phyloP scores from a whole-genome alignment of 2,329 filamentous ascomycete species.

The Ophiostoma triangulosporum region DNA sequence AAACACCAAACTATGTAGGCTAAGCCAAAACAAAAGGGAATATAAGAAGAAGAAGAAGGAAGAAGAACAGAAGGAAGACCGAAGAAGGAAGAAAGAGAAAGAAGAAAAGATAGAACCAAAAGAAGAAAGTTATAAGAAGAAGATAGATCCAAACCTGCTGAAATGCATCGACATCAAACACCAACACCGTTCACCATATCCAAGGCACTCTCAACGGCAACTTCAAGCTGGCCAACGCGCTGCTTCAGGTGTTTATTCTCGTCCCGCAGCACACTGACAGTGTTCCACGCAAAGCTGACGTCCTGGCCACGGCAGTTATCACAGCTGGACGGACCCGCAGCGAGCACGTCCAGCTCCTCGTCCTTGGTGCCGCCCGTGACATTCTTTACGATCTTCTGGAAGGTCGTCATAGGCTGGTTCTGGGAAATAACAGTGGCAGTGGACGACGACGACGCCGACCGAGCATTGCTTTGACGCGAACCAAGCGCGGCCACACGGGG shows the following conservation, averaged over 20 bases:
- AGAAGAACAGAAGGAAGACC: not conserved
- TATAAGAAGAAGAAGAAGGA: not conserved
- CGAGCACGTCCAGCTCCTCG: constrained; percentile 14
- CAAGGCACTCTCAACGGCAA: constrained; percentile 45
- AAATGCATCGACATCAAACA: constrained; percentile 24
- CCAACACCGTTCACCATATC: constrained; percentile 44
- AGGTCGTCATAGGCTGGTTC: constrained; percentile 28
- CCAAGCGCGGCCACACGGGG: constrained; percentile 14
- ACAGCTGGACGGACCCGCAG: constrained; percentile 24
- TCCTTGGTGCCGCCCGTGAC: constrained; percentile 24
- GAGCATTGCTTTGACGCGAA: not conserved
- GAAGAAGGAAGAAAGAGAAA: constrained; percentile 1
- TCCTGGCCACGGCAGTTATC: constrained; percentile 45
- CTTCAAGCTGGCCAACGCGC: constrained; percentile 44
- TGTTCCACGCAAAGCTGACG: constrained; percentile 49
- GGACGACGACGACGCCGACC: constrained; percentile 16
- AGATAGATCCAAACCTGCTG: not conserved
- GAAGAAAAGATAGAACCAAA: not conserved
- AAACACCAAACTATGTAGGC: not conserved
- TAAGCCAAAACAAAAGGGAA: not conserved
- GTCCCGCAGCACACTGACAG: constrained; percentile 44
- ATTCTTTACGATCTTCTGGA: constrained; percentile 35
- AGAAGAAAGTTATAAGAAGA: constrained; percentile 2
- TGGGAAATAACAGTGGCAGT: constrained; percentile 11
- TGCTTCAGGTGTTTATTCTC: constrained; percentile 51